Conservation (phyloP, 306 rosid genomes). For the Cucurbita ficifolia region DNA sequence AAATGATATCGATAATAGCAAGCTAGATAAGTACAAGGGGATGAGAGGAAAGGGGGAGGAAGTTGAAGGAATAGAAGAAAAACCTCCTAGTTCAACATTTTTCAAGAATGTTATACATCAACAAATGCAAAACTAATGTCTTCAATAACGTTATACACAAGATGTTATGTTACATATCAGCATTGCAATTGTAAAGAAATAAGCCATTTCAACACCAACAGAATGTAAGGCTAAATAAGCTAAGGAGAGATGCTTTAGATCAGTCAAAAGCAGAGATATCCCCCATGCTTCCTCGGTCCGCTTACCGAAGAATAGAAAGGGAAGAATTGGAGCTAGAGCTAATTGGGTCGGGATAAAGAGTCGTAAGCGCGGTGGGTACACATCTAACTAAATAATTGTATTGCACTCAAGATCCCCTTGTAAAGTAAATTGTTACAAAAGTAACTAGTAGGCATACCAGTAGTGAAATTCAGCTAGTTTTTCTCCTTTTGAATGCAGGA, state of each 20-base stretch:
- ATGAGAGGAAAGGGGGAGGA: too few species aligned
- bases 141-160: neutral
- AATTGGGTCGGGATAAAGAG: too few species aligned
- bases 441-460: neutral
- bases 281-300: too few species aligned
- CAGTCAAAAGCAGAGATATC: too few species aligned
- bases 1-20: neutral
- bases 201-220: neutral
- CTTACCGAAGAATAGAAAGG: too few species aligned
- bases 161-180: neutral
- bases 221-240: neutral
- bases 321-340: too few species aligned
- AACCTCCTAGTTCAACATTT: neutral
- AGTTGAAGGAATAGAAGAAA: neutral
- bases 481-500: conserved; percentile 54
- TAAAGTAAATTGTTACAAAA: neutral
- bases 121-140: neutral
- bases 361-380: neutral
- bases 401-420: neutral
- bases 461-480: conserved; percentile 18
- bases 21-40: neutral
- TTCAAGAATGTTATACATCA: conserved; percentile 1
- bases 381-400: neutral
- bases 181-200: neutral
- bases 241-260: too few species aligned